Percentiles rank a stretch among this genome's conserved stretches.
These are phyloP conservation scores for Fusarium siculi DNA, from an alignment of 2,329 filamentous ascomycete species.

Conservation along the genomic window DNA sequence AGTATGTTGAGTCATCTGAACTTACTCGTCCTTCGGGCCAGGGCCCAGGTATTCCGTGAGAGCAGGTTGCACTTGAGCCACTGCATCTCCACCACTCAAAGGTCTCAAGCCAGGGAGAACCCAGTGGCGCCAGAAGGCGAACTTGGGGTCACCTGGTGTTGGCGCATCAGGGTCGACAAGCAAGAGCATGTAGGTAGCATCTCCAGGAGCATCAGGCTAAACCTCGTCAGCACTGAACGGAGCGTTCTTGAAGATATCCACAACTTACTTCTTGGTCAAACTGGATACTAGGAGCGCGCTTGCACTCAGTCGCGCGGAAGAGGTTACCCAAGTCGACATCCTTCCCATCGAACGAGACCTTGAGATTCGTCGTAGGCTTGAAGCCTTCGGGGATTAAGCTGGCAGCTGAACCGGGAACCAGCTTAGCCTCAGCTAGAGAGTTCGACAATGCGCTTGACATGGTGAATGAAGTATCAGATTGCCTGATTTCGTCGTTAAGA, in stretches of 20 bases:
- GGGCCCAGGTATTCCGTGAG: slow-evolving; percentile 58
- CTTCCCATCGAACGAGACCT: slow-evolving; percentile 50
- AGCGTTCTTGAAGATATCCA: too few relatives aligned
- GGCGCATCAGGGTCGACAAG: slow-evolving; percentile 66
- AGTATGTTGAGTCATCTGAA: neutral
- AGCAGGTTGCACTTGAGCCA: slow-evolving; percentile 46
- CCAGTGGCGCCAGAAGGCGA: slow-evolving; percentile 67
- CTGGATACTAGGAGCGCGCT: slow-evolving; percentile 50
- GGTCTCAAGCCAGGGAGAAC: slow-evolving; percentile 56
- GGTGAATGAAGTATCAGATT: neutral
- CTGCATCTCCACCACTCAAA: slow-evolving; percentile 31
- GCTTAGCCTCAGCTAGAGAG: slow-evolving; percentile 51
- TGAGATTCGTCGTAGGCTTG: slow-evolving; percentile 53
- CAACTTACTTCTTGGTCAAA: slow-evolving; percentile 49
- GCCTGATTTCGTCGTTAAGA: neutral
- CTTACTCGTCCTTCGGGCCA: slow-evolving; percentile 59
- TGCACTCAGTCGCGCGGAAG: slow-evolving; percentile 53
- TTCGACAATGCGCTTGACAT: slow-evolving; percentile 39
- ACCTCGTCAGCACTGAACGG: neutral
- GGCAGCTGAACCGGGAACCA: slow-evolving; percentile 55
- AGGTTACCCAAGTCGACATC: slow-evolving; percentile 51
- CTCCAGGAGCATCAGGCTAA: slow-evolving; percentile 41
- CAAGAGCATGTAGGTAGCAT: slow-evolving; percentile 57
- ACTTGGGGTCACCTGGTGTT: slow-evolving; percentile 64
- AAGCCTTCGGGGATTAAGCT: slow-evolving; percentile 56